Percentiles rank a stretch among this genome's conserved stretches.
phyloP scores from a whole-genome alignment of 306 rosid species.

The Cucurbita maxima region DNA sequence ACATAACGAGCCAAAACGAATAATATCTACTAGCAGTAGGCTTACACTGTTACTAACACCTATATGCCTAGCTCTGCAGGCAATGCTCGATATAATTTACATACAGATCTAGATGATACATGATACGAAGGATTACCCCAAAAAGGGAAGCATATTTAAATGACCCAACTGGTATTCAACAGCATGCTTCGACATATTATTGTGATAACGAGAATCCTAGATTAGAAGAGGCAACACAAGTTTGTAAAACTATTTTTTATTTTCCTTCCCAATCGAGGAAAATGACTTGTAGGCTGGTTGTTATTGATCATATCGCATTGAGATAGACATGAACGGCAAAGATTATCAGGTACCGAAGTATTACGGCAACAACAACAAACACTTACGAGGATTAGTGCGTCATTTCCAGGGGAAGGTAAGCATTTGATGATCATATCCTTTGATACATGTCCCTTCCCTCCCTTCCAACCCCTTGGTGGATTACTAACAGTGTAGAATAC shows the following conservation, averaged over 20 bases:
- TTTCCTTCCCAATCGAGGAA: not conserved
- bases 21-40: too few relatives aligned
- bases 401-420: conserved; percentile 69
- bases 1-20: too few relatives aligned
- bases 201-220: not conserved
- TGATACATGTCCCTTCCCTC: conserved; percentile 77
- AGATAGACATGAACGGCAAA: not conserved
- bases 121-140: not conserved
- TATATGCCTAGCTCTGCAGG: not conserved
- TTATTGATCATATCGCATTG: not conserved
- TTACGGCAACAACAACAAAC: conserved; percentile 12
- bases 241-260: too few relatives aligned
- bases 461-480: conserved; percentile 79
- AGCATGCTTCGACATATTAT: not conserved
- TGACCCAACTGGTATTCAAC: not conserved
- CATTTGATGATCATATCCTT: conserved; percentile 76
- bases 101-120: not conserved
- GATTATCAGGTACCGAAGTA: not conserved
- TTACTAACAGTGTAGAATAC: conserved; percentile 69
- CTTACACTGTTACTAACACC: not conserved
- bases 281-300: not conserved
- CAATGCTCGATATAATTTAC: not conserved
- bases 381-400: conserved; percentile 79
- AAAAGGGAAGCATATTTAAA: not conserved
- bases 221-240: not conserved